Conservation (phyloP, 164 flowering plant species). For the Umbellularia californica region DNA sequence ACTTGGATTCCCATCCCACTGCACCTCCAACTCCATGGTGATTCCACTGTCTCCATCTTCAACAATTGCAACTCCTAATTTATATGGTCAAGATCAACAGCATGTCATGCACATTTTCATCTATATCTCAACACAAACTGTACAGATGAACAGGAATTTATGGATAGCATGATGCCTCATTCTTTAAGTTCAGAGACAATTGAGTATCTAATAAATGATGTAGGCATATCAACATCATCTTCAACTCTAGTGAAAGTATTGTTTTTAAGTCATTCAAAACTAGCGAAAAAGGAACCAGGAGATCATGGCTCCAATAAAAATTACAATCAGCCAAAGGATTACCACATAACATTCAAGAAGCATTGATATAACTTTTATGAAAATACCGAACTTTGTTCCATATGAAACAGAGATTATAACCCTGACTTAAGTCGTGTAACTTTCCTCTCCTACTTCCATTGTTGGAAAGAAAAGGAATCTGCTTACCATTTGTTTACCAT, state of each 20-base stretch:
- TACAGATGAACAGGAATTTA: neutral
- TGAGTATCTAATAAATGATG: neutral
- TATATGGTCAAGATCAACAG: neutral
- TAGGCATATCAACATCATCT: neutral
- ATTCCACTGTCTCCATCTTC: constrained; percentile 70
- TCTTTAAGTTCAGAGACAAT: neutral
- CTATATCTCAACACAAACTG: neutral
- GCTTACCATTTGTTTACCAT: too few species aligned
- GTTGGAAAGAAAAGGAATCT: too few species aligned
- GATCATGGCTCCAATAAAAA: too few species aligned
- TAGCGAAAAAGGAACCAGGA: neutral
- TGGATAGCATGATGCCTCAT: neutral
- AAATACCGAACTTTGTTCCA: too few species aligned
- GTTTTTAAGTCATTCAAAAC: neutral
- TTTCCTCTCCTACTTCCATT: too few species aligned
- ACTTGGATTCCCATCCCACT: constrained; percentile 97
- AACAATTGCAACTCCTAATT: constrained; percentile 69
- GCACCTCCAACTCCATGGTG: constrained; percentile 91
- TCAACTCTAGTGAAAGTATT: too few species aligned
- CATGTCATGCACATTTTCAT: neutral
- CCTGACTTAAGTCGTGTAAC: too few species aligned
- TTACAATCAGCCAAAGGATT: too few species aligned
- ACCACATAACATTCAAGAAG: neutral
- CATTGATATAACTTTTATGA: too few species aligned
- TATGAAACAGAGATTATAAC: too few species aligned